Evolutionary conservation across 257 asterid genomes (phyloP).

Genomic region (Ilex aquifolium): DNA sequence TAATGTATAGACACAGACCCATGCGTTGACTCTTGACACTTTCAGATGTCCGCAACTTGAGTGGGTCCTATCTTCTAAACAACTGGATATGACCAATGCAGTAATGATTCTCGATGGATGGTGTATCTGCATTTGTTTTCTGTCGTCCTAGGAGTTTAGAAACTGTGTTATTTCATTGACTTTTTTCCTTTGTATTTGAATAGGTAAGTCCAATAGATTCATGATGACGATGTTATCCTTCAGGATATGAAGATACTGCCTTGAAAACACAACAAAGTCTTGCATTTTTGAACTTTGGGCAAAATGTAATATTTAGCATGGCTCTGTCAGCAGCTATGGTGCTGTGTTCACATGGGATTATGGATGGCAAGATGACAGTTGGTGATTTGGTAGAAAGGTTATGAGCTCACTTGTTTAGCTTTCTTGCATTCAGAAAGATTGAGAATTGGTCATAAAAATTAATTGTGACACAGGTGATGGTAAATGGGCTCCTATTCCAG

Average conservation of each 20-base stretch:
- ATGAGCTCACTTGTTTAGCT: neutral
- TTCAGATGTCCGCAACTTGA: too few relatives aligned
- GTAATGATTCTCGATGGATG: too few relatives aligned
- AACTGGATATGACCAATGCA: too few relatives aligned
- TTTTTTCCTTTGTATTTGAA: too few relatives aligned
- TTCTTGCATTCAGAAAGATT: too few relatives aligned
- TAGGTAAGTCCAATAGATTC: conserved; percentile 1
- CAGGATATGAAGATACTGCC: conserved; percentile 97
- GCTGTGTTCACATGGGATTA: conserved; percentile 79
- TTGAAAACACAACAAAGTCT: conserved; percentile 85
- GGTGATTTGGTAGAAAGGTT: conserved; percentile 80
- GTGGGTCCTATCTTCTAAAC: too few relatives aligned
- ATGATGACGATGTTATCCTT: conserved; percentile 19
- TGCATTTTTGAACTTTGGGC: conserved; percentile 88
- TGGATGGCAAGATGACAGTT: conserved; percentile 81
- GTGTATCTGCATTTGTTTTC: too few relatives aligned
- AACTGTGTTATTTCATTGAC: too few relatives aligned
- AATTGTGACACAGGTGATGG: conserved; percentile 70
- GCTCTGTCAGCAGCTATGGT: conserved; percentile 95
- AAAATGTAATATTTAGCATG: conserved; percentile 73
- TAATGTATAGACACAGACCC: too few relatives aligned
- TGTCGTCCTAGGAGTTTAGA: too few relatives aligned
- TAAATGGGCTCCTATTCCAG: conserved; percentile 94
- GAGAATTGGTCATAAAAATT: too few relatives aligned
- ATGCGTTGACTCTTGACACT: too few relatives aligned